Evolutionary conservation across 306 rosid species (phyloP).

Genomic region (Gastrolobium bilobum): DNA sequence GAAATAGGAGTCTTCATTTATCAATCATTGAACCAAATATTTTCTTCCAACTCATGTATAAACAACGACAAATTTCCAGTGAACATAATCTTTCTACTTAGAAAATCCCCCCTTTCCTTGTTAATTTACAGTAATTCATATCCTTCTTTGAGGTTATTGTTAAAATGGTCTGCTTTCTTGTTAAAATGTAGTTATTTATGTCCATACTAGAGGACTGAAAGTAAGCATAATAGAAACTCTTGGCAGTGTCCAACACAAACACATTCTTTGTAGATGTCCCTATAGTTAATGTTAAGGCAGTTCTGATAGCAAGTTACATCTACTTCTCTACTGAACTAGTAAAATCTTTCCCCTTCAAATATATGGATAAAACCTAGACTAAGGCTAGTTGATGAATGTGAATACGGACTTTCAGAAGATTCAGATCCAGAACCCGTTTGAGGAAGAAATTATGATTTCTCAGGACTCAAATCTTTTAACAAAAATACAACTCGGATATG

Average conservation of each 20-base stretch:
- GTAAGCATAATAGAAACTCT: not conserved
- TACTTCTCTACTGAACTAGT: not conserved
- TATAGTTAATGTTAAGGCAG: not conserved
- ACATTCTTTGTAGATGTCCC: not conserved
- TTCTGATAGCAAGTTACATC: not conserved
- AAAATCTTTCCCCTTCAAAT: too few relatives aligned
- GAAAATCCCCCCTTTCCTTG: constrained; percentile 10
- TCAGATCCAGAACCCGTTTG: not conserved
- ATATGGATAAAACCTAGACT: not conserved
- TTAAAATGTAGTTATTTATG: constrained; percentile 21
- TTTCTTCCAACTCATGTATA: constrained; percentile 20
- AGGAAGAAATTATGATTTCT: not conserved
- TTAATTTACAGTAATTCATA: constrained; percentile 26
- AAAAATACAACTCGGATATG: too few relatives aligned
- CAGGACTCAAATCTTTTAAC: not conserved
- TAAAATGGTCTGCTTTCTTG: not conserved
- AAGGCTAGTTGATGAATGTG: not conserved
- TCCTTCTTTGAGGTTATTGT: not conserved
- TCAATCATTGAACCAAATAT: constrained; percentile 26
- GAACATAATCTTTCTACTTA: constrained; percentile 14
- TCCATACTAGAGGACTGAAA: constrained; percentile 1
- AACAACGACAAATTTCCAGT: not conserved
- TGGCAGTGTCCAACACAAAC: not conserved
- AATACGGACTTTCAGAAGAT: not conserved
- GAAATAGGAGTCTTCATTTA: constrained; percentile 55